These are phyloP conservation scores for Lumnitzera littorea DNA, from an alignment of 345 rosid species.

Conservation along the genomic window DNA sequence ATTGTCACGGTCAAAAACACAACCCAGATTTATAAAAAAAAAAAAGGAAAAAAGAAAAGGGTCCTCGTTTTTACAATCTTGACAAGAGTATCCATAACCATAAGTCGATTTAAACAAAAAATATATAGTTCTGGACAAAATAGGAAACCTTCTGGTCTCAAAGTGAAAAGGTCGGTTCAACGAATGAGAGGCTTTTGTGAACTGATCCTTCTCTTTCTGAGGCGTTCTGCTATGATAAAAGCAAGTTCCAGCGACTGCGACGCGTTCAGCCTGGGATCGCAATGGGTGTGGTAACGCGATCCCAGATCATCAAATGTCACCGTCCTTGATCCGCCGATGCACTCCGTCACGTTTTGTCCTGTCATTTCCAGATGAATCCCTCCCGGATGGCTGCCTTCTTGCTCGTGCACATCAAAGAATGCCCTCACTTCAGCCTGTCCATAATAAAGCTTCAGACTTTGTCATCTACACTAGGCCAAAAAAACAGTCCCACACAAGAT, in stretches of 20 bases:
- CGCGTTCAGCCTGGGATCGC: slow-evolving; percentile 64
- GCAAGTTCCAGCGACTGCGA: slow-evolving; percentile 69
- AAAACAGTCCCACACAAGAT: too few species aligned
- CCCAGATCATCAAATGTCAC: slow-evolving; percentile 69
- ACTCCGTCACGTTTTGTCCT: slow-evolving; percentile 67
- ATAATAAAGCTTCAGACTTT: not conserved
- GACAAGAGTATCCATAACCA: too few species aligned
- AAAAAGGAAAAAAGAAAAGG: too few species aligned
- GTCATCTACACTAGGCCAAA: not conserved
- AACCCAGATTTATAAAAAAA: too few species aligned
- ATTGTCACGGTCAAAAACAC: too few species aligned
- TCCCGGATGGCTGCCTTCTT: slow-evolving; percentile 74
- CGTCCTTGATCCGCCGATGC: slow-evolving; percentile 61
- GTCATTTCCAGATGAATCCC: slow-evolving; percentile 67
- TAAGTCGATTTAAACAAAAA: too few species aligned
- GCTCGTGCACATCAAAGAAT: slow-evolving; percentile 66
- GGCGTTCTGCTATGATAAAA: slow-evolving; percentile 65
- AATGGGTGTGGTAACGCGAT: slow-evolving; percentile 59
- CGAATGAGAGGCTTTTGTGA: not conserved
- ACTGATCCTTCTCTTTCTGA: slow-evolving; percentile 50
- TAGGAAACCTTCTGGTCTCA: slow-evolving; percentile 7
- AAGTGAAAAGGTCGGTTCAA: not conserved
- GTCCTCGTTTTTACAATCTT: too few species aligned
- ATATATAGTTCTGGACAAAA: too few species aligned
- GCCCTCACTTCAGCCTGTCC: slow-evolving; percentile 61